Conservation (phyloP, 306 rosid genomes). For the Sophora flavescens region DNA sequence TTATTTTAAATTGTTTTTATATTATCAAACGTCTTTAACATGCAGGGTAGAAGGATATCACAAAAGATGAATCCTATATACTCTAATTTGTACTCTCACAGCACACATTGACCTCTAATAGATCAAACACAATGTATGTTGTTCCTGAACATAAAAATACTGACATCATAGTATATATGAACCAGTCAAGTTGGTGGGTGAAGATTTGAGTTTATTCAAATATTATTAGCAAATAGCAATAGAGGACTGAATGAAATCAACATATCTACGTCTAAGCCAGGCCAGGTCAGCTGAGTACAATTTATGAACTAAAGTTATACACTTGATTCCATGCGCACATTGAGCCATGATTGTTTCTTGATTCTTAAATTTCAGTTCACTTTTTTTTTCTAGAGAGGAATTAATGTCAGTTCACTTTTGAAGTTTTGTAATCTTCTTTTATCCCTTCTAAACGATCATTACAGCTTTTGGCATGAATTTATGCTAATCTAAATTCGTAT, state of each 20-base stretch:
- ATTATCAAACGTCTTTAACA: too few relatives aligned
- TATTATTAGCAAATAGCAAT: slow-evolving; percentile 8
- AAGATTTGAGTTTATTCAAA: slow-evolving; percentile 37
- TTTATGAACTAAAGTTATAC: slow-evolving; percentile 39
- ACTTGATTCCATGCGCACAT: slow-evolving; percentile 38
- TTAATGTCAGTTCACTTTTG: neutral
- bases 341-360: slow-evolving; percentile 40
- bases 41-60: too few relatives aligned
- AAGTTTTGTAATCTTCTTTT: neutral
- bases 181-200: slow-evolving; percentile 45
- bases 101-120: neutral
- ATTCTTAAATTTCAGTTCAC: slow-evolving; percentile 13
- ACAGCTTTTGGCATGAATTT: neutral
- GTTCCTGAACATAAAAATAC: too few relatives aligned
- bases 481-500: neutral
- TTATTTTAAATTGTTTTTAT: too few relatives aligned
- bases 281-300: slow-evolving; percentile 44
- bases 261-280: neutral
- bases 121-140: slow-evolving; percentile 28
- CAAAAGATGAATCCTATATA: neutral
- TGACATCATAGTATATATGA: neutral
- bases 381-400: neutral
- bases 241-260: slow-evolving; percentile 29
- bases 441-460: neutral
- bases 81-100: neutral